A percentile compares a stretch with the other conserved stretches of the same genome.
Evolutionary conservation across 2,329 filamentous ascomycete species (phyloP).

Genomic region (Stromatinia cepivora): DNA sequence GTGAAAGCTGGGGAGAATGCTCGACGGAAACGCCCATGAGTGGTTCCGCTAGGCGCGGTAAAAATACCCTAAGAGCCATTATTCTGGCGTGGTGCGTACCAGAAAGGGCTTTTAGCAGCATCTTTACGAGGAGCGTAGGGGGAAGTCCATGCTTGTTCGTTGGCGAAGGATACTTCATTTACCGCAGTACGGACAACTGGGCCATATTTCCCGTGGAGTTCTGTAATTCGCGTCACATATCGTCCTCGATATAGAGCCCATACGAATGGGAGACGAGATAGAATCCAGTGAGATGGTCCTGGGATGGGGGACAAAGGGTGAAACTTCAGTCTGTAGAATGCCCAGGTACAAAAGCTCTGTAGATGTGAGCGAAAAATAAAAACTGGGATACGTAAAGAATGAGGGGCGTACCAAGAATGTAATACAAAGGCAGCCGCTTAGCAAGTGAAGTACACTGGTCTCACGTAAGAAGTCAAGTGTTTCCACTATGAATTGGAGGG

Average conservation of each 20-base stretch:
- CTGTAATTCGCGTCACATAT: not conserved
- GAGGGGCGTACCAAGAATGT: not conserved
- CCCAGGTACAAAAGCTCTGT: not conserved
- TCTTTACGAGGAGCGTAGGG: not conserved
- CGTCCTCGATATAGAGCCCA: not conserved
- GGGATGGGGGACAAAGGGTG: not conserved
- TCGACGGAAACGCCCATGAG: not conserved
- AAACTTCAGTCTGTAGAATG: not conserved
- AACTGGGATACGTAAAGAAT: not conserved
- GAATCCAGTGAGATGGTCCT: not conserved
- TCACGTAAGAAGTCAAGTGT: not conserved
- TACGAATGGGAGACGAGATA: not conserved
- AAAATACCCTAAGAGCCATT: conserved; percentile 15
- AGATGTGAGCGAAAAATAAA: not conserved
- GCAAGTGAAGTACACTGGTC: not conserved
- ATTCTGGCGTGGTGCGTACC: not conserved
- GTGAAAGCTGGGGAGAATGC: conserved; percentile 2
- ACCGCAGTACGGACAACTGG: conserved; percentile 41
- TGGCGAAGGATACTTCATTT: conserved; percentile 42
- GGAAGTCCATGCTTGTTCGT: conserved; percentile 1
- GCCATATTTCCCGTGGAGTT: conserved; percentile 40
- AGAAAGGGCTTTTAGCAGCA: conserved; percentile 4
- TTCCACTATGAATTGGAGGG: not conserved
- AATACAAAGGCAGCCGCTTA: not conserved
- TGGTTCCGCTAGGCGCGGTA: not conserved